Evolutionary conservation across 176 grass and related monocot genomes (phyloP), one percentile per base, ranked within the genome.

Genomic region (Melocanna baccifera): DNA sequence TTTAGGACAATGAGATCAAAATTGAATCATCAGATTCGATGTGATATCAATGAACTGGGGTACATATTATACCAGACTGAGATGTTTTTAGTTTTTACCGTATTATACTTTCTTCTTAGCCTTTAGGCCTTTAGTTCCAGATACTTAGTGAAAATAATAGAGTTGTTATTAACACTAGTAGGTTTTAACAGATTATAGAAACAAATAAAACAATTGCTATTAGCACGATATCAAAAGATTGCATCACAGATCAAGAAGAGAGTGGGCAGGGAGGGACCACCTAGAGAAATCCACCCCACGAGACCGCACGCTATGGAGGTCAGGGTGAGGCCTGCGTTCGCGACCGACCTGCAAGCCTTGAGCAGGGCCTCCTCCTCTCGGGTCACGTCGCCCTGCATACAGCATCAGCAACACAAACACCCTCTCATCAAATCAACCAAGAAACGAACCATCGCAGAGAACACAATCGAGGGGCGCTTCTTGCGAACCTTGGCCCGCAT

Each of bases 371-470:
- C 85, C 69, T 81, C 77, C 47, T 5, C 1, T 23, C 1, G 4
- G 53, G 77, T 81, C 25, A 87, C 28, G 34, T 81, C 62, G 36
- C 69, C 85, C 85, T 87, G 71, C 47, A 69, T 7, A 6, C 8
- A 58, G 51, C 51, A 86, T 14, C 36, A 66, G 77, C 6, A 67
- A 9, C 36, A 16, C 45, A 45, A 51, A 51, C 13, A 50, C 14
- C 32, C 23, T 19, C 19, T 0, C 52, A 8, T 22, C 19, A 55
- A 0, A 22, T 22, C 26, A 55, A 39, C 52, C 43, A 65, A 28
- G 23, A 79, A 29, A 20, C 52, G 52, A 55, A 9, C 22, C 63
- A 46, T 6, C 62, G 58, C 22, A 18, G 25, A 23, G 32, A 70
- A 71, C 23, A 55, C 18, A 20, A 55, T 22, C 52, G 52, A 55